Evolutionary conservation across 2,329 filamentous ascomycete genomes (phyloP), one percentile per base, ranked within the genome.

Genomic region (Eutypella sp.): DNA sequence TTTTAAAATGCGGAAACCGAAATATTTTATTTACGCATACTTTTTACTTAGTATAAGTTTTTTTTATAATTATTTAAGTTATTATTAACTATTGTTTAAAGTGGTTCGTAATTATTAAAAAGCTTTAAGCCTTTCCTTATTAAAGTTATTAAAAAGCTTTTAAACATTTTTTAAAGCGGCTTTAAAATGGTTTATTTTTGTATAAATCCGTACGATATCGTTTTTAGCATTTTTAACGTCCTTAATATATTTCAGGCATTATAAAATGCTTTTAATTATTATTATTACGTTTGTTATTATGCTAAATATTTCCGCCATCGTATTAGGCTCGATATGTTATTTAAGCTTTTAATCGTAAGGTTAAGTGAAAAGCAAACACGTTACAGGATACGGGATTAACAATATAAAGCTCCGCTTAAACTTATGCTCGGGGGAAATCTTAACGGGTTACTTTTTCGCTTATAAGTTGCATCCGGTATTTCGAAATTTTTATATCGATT

Each of bases 221-320:
- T 53, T 50, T 46, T 56, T 50, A 7, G 63, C 59, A 42, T 55
- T 41, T 47, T 61, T 59, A 25, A 66, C 58, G 2, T 60, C 54
- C 41, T 52, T 48, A 7, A 58, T 67, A 49, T 70, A 69, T 41
- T 66, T 51, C 19, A 54, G 56, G 44, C 64, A 70, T 11, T 62
- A 51, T 38, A 56, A 57, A 13, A 51, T 45, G 43, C 70, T 49
- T 39, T 68, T 68, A 38, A 54, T 57, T 23, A 69, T 61, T 37
- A 66, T 60, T 38, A 67, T 60, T 38, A 68, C 54, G 53, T 57
- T 68, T 50, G 63, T 58, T 19, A 58, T 61, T 16, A 55, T 52
- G 25, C 58, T 60, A 44, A 70, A 54, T 43, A 47, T 59, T 41
- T 67, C 64, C 3, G 27, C 27, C 27, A 29, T 29, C 27, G 27